These are phyloP conservation scores for Podospora appendiculata DNA, from an alignment of 495 filamentous ascomycete genomes.

Conservation along the genomic window DNA sequence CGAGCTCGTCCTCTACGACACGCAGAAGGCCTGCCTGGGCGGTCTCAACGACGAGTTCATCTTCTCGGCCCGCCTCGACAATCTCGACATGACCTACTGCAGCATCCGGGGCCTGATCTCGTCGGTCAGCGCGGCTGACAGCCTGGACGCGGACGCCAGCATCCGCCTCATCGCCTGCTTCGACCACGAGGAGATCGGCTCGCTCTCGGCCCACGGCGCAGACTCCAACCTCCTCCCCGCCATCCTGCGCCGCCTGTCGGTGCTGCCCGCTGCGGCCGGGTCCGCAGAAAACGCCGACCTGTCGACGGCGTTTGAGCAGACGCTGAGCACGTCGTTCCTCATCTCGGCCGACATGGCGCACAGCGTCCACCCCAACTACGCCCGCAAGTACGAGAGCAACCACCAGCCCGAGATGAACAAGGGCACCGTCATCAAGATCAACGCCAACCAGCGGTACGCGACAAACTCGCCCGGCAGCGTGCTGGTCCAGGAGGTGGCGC, in stretches of 20 bases:
- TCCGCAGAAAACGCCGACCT: slow-evolving; percentile 48
- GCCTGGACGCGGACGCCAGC: slow-evolving; percentile 64
- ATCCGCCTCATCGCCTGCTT: slow-evolving; percentile 90
- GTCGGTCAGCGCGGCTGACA: slow-evolving; percentile 49
- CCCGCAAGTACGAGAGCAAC: slow-evolving; percentile 79
- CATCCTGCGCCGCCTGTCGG: slow-evolving; percentile 78
- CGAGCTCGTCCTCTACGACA: slow-evolving; percentile 92
- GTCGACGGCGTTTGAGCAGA: slow-evolving; percentile 86
- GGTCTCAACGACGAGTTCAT: slow-evolving; percentile 91
- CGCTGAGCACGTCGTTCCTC: slow-evolving; percentile 84
- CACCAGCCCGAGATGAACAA: slow-evolving; percentile 95
- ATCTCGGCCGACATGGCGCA: slow-evolving; percentile 98
- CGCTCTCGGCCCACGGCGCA: slow-evolving; percentile 83
- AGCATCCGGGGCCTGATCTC: slow-evolving; percentile 71
- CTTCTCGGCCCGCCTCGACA: slow-evolving; percentile 87
- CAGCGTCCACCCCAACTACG: slow-evolving; percentile 88
- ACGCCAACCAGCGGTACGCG: slow-evolving; percentile 92
- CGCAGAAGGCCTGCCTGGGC: slow-evolving; percentile 80
- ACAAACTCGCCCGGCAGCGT: slow-evolving; percentile 96
- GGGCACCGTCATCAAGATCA: slow-evolving; percentile 93
- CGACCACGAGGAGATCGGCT: slow-evolving; percentile 97
- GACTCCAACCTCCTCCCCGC: slow-evolving; percentile 87
- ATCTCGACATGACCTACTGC: slow-evolving; percentile 92
- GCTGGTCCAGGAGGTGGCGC: slow-evolving; percentile 78
- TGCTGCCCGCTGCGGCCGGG: slow-evolving; percentile 56